Conservation (phyloP, 2,329 filamentous ascomycete genomes). For the Sporothrix sp. region DNA sequence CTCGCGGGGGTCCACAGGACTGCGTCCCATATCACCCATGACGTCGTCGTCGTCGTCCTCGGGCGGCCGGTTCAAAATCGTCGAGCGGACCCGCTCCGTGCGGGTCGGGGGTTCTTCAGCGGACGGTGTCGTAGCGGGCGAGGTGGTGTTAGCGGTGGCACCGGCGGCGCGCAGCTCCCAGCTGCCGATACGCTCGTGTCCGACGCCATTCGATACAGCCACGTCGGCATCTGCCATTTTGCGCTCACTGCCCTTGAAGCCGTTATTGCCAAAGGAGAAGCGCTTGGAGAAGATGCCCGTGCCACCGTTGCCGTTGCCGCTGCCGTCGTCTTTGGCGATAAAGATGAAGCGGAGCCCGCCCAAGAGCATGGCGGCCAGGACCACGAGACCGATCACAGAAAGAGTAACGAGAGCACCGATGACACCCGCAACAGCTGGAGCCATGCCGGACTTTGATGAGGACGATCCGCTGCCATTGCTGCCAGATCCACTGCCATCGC, state of each 20-base stretch:
- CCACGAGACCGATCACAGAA: slow-evolving; percentile 23
- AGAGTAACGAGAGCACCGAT: slow-evolving; percentile 36
- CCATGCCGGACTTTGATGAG: slow-evolving; percentile 17
- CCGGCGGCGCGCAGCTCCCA: slow-evolving; percentile 34
- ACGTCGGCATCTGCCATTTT: slow-evolving; percentile 36
- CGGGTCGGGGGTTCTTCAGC: slow-evolving; percentile 9
- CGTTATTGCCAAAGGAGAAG: slow-evolving; percentile 15
- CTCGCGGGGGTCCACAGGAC: slow-evolving; percentile 31
- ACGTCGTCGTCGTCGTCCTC: slow-evolving; percentile 25
- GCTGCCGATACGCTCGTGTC: slow-evolving; percentile 38
- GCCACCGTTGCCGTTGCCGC: slow-evolving; percentile 1
- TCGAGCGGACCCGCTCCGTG: slow-evolving; percentile 17
- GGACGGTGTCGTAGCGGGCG: slow-evolving; percentile 9
- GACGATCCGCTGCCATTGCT: neutral
- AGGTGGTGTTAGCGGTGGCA: slow-evolving; percentile 11
- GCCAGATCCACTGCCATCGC: neutral
- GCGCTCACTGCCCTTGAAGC: slow-evolving; percentile 38
- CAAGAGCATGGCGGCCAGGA: slow-evolving; percentile 17
- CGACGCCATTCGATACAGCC: slow-evolving; percentile 29
- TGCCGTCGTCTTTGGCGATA: neutral
- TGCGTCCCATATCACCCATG: slow-evolving; percentile 28
- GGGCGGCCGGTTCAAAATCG: slow-evolving; percentile 2
- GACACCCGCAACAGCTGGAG: slow-evolving; percentile 34
- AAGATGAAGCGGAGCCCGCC: slow-evolving; percentile 24
- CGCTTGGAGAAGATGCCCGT: neutral